Evolutionary conservation across 2,329 filamentous ascomycete species (phyloP), one percentile per base, ranked within the genome.

Genomic region (Fonsecaea monophora): DNA sequence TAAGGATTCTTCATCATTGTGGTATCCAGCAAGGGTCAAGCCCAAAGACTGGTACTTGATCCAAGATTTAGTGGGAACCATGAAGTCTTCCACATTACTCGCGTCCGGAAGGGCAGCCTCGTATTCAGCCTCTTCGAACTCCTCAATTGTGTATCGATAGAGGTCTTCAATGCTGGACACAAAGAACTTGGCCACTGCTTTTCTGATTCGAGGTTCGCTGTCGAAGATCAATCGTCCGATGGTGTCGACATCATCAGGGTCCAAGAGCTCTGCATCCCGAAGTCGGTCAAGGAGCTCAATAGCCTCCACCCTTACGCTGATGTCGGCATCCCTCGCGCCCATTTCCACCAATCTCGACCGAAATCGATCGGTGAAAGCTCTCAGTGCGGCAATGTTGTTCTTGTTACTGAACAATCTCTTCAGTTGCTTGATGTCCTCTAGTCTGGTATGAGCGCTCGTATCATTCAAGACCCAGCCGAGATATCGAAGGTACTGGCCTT

Each of bases 391-490:
- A 70, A 96, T 87, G 75, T 92, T 92, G 61, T 93, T 88, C 71
- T 92, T 89, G 66, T 92, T 89, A 74, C 89, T 90, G 79, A 96
- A 94, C 4, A 99, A 85, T 65, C 87, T 89, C 25, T 87, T 84
- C 13, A 99, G 83, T 77, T 98, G 93, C 74, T 89, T 92, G 50
- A 99, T 80, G 2, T 96, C 92, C 77, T 97, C 93, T n/a, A 90
- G 85, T 62, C 95, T 87, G 25, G 92, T 94, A 8, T 88, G 81
- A 0, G 89, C 84, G 67, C 89, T 85, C 3, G 89, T 85, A 76
- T 99, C 95, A 4, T 94, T 97, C 35, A 99, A 84, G 75, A 97
- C 89, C 95, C 95, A 99, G 60, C 95, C 95, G 5, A 99, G 84
- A 75, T 99, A 99, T 68, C 95, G 89, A 59, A 99, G 82, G 79